Percentiles rank a stretch among this genome's conserved stretches.
Evolutionary conservation across 192 early-diverging fungal species (phyloP).

Genomic region (Mortierella antarctica): DNA sequence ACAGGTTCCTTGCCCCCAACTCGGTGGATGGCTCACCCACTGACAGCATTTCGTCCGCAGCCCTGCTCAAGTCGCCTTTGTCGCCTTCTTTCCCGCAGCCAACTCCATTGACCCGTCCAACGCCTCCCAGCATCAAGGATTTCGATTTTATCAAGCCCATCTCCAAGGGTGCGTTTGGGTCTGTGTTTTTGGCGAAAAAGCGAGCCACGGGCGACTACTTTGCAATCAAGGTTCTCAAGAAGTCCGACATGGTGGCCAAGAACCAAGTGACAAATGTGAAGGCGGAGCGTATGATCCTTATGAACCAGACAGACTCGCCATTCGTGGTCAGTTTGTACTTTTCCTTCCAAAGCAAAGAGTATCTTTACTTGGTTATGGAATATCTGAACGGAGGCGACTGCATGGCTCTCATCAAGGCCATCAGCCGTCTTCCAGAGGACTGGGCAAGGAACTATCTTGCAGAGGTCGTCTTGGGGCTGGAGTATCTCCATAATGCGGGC

Average conservation of each 20-base stretch:
- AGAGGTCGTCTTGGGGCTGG: constrained; percentile 84
- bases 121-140: constrained; percentile 84
- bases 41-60: constrained; percentile 25
- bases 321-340: constrained; percentile 88
- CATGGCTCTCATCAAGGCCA: constrained; percentile 81
- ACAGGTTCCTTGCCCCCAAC: constrained; percentile 34
- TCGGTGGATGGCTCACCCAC: constrained; percentile 52
- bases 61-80: constrained; percentile 44
- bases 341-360: constrained; percentile 86
- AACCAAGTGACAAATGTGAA: constrained; percentile 94
- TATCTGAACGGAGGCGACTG: constrained; percentile 92
- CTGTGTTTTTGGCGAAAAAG: constrained; percentile 88
- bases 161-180: constrained; percentile 90
- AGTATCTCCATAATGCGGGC: constrained; percentile 80
- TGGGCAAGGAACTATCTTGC: constrained; percentile 89
- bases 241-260: constrained; percentile 91
- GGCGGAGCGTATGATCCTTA: constrained; percentile 89
- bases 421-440: constrained; percentile 78
- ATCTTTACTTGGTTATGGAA: constrained; percentile 89
- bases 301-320: constrained; percentile 83
- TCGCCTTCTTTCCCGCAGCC: constrained; percentile 54
- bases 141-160: constrained; percentile 93
- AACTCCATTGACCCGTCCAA: constrained; percentile 60
- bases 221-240: constrained; percentile 89
- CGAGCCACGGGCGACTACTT: constrained; percentile 85